These are phyloP conservation scores for Saccharomycodes ludwigii DNA, from an alignment of 805 yeast species.

Conservation along the genomic window DNA sequence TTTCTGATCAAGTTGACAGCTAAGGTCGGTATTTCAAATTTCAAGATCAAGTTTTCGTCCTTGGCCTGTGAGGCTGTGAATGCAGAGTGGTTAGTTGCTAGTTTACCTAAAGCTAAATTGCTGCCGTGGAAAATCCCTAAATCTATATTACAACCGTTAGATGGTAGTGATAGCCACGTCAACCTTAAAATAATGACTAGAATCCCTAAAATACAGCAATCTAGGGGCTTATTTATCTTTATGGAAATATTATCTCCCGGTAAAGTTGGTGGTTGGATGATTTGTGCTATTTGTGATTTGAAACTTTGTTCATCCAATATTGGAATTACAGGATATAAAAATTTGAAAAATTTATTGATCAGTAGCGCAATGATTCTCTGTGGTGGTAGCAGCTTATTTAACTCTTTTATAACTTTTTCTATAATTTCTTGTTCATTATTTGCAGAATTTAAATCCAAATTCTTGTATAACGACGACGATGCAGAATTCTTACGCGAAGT, in stretches of 20 bases:
- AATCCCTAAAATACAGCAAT: conserved; percentile 36
- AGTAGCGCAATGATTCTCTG: conserved; percentile 43
- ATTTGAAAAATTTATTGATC: conserved; percentile 45
- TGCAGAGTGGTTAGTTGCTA: conserved; percentile 6
- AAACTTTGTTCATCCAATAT: conserved; percentile 42
- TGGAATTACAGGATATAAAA: conserved; percentile 54
- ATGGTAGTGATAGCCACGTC: conserved; percentile 44
- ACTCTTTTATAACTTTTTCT: conserved; percentile 17
- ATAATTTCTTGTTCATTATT: conserved; percentile 1
- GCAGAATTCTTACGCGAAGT: not conserved
- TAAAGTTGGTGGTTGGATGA: conserved; percentile 7
- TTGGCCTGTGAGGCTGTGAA: conserved; percentile 16
- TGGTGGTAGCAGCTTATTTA: conserved; percentile 37
- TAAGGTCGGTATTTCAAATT: conserved; percentile 20
- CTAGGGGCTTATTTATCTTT: conserved; percentile 22
- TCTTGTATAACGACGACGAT: conserved; percentile 2
- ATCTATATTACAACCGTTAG: conserved; percentile 24
- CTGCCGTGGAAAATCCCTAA: conserved; percentile 11
- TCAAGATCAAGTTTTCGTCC: conserved; percentile 19
- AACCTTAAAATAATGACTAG: conserved; percentile 39
- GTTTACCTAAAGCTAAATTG: conserved; percentile 1
- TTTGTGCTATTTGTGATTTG: conserved; percentile 21
- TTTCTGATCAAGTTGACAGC: conserved; percentile 18
- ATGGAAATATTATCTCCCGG: conserved; percentile 19
- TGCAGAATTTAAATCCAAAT: too few relatives aligned